Evolutionary conservation across 768 basidiomycete genomes (phyloP).

Genomic region (Trametes sanguinea): DNA sequence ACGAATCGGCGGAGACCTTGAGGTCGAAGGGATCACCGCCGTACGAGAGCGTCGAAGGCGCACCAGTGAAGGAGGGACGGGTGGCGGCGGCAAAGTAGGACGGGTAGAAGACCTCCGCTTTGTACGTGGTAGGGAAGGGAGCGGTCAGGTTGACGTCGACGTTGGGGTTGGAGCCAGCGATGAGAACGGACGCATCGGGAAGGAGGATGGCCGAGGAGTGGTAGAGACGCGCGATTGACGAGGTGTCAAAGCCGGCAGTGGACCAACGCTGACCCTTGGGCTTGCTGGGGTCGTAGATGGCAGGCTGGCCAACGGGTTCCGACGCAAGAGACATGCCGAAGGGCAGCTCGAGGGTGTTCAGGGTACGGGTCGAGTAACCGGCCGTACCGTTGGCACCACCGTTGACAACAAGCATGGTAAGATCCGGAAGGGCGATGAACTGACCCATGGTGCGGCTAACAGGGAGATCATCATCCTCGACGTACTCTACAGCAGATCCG

Average conservation of each 20-base stretch:
- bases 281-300: conserved; percentile 78
- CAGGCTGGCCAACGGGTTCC: conserved; percentile 77
- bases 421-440: conserved; percentile 81
- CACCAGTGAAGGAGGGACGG: conserved; percentile 68
- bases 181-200: conserved; percentile 81
- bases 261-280: conserved; percentile 77
- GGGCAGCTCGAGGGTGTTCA: conserved; percentile 54
- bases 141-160: conserved; percentile 71
- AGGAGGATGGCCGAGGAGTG: conserved; percentile 92
- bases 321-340: conserved; percentile 74
- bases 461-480: conserved; percentile 74
- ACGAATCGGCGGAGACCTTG: conserved; percentile 63
- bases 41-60: conserved; percentile 78
- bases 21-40: conserved; percentile 84
- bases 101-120: conserved; percentile 89
- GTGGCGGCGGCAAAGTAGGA: conserved; percentile 72
- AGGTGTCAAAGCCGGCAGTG: conserved; percentile 58
- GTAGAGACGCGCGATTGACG: conserved; percentile 79
- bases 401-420: conserved; percentile 78
- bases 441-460: conserved; percentile 88
- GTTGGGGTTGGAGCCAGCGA: conserved; percentile 94
- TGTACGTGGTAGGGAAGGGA: conserved; percentile 74
- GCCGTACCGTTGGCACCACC: conserved; percentile 87
- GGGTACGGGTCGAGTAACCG: conserved; percentile 65
- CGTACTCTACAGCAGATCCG: conserved; percentile 59